Evolutionary conservation across 2,329 filamentous ascomycete species (phyloP), one percentile per base, ranked within the genome.

Genomic region (Phialemonium atrogriseum): DNA sequence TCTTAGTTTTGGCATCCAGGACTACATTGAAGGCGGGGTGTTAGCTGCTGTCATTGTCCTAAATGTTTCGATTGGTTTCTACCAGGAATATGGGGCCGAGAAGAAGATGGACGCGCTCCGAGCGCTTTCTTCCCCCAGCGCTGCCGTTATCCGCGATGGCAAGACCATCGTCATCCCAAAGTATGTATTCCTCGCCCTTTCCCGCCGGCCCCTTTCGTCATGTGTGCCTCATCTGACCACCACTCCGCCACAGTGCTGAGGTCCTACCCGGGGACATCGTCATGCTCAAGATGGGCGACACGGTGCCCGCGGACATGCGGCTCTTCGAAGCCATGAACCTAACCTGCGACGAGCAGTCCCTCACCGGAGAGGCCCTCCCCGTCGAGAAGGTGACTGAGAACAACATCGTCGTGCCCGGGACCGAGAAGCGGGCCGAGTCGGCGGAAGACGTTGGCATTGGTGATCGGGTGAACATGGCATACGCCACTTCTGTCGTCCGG

Each of bases 241-340:
- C 17, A 21, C 11, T n/a, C 46, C 11, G 23, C 4, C n/a, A 25
- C 27, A 77, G 70, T 47, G 62, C 70, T 19, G 63, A 77, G 35
- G 70, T 85, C 22, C 77, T 85, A 1, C 77, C 77, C n/a, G 84
- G 82, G 24, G 82, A 87, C 40, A 66, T 86, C 35, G 64, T 80
- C 37, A 59, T 71, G 22, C 64, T 80, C 46, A 80, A 73, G 58
- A 81, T 75, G 56, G 82, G 82, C 37, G 81, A 85, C 52, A 83
- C 80, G 4, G 71, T 86, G 24, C 81, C 82, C 8, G 82, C 82
- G 22, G 82, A 87, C 48, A 54, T 86, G 24, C 75, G 80, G 33
- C 55, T 80, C 13, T 69, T 83, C 43, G 78, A 85, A 47, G 73
- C 70, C 37, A 83, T 88, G 72, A 89, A 91, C 52, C 67, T 87